Evolutionary conservation across 2,329 filamentous ascomycete genomes (phyloP).

Genomic region (Penicillium sp.): DNA sequence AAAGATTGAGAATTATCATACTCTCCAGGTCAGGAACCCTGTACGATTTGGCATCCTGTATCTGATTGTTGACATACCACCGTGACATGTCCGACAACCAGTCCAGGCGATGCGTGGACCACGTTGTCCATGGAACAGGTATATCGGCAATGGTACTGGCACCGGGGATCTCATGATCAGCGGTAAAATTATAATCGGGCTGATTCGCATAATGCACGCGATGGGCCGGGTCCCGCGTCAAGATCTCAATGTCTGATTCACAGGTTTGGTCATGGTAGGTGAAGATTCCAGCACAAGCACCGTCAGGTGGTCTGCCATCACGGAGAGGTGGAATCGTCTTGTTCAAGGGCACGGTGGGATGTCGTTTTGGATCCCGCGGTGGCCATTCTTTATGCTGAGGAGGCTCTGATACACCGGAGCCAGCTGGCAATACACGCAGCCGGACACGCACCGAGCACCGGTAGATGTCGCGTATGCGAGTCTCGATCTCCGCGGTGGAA

Average conservation of each 20-base stretch:
- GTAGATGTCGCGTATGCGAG: slow-evolving; percentile 45
- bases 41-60: slow-evolving; percentile 36
- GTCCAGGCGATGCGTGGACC: slow-evolving; percentile 45
- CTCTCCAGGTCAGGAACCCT: slow-evolving; percentile 40
- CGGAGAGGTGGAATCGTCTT: neutral
- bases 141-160: slow-evolving; percentile 33
- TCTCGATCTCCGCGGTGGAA: slow-evolving; percentile 52
- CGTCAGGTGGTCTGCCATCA: slow-evolving; percentile 36
- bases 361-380: slow-evolving; percentile 4
- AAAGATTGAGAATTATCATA: slow-evolving; percentile 43
- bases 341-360: neutral
- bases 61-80: slow-evolving; percentile 40
- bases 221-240: slow-evolving; percentile 48
- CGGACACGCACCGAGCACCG: slow-evolving; percentile 51
- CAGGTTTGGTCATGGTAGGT: slow-evolving; percentile 49
- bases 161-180: slow-evolving; percentile 35
- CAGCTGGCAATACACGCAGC: slow-evolving; percentile 43
- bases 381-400: slow-evolving; percentile 4
- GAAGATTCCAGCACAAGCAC: slow-evolving; percentile 54
- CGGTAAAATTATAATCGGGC: slow-evolving; percentile 41
- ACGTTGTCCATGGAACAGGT: slow-evolving; percentile 40
- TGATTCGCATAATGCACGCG: slow-evolving; percentile 48
- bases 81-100: slow-evolving; percentile 38
- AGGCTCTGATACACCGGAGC: slow-evolving; percentile 15
- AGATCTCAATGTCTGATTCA: slow-evolving; percentile 56